These are phyloP conservation scores for Didymellaceae sp. DNA, from an alignment of 2,329 filamentous ascomycete genomes.

Conservation along the genomic window DNA sequence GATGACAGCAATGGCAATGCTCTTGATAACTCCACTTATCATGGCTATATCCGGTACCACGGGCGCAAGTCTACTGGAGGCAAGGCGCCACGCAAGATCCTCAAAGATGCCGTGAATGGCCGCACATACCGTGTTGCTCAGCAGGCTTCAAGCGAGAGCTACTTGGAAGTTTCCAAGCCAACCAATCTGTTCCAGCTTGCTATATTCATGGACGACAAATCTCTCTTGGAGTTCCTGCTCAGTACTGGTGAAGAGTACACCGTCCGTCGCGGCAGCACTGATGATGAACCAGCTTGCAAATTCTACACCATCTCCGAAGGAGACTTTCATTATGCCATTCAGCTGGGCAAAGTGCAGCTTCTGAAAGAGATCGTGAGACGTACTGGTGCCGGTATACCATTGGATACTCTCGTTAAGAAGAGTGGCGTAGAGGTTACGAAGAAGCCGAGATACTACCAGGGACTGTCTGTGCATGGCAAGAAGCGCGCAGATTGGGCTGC, in stretches of 20 bases:
- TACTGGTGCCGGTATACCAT: slow-evolving; percentile 72
- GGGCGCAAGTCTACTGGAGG: background rate
- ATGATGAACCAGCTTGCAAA: slow-evolving; percentile 20
- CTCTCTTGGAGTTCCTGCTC: slow-evolving; percentile 27
- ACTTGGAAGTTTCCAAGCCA: slow-evolving; percentile 7
- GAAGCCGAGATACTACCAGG: slow-evolving; percentile 77
- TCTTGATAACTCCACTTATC: background rate
- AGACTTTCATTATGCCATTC: slow-evolving; percentile 48
- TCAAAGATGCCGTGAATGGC: slow-evolving; percentile 15
- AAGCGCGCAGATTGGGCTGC: slow-evolving; percentile 75
- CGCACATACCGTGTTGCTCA: slow-evolving; percentile 1
- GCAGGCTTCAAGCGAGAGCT: slow-evolving; percentile 1
- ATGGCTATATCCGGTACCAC: background rate
- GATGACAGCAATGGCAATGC: background rate
- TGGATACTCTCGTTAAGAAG: slow-evolving; percentile 70
- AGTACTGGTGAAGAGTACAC: slow-evolving; percentile 23
- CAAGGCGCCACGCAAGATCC: slow-evolving; percentile 6
- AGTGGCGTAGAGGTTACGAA: slow-evolving; percentile 68
- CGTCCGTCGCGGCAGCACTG: slow-evolving; percentile 2
- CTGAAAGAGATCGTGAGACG: slow-evolving; percentile 69
- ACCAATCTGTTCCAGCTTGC: slow-evolving; percentile 41
- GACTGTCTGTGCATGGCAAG: slow-evolving; percentile 68
- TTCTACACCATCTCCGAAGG: slow-evolving; percentile 25
- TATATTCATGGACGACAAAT: slow-evolving; percentile 31
- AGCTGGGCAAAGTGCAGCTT: slow-evolving; percentile 59